Evolutionary conservation across 2,329 filamentous ascomycete genomes (phyloP), one percentile per base, ranked within the genome.

Genomic region (Calonectria ilicicola): DNA sequence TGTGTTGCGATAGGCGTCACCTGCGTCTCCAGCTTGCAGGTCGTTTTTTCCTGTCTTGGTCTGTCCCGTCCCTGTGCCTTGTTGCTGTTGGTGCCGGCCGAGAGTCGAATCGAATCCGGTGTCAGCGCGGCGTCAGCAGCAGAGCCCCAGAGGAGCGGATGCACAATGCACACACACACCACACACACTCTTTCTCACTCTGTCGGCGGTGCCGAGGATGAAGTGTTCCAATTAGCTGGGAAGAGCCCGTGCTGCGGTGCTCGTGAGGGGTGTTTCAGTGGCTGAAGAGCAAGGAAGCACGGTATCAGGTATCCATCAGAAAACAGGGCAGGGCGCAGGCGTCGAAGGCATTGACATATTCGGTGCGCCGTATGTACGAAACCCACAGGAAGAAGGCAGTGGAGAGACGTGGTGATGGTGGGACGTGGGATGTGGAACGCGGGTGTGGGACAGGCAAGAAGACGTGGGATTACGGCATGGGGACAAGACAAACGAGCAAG

Each of bases 151-250:
- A 32, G 53, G 42, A 35, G 44, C 35, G 32, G 51, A 38, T 29
- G 40, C 58, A 63, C 64, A 67, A 62, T 66, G 60, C 49, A 58
- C 49, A 70, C 23, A 27, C 40, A 35, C n/a, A n/a, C n/a, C n/a
- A n/a, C n/a, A n/a, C n/a, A n/a, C n/a, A n/a, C n/a, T n/a, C n/a
- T n/a, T n/a, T n/a, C n/a, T n/a, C n/a, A n/a, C 38, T 21, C 42
- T n/a, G 26, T 68, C 65, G 65, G 69, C 64, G 58, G 47, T 47
- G 40, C 65, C 46, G 65, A 69, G 47, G 26, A 58, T 60, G 65
- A 51, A 72, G 69, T 60, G 68, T 79, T 75, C 71, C 72, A 77
- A 76, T 74, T 64, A 71, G 69, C 73, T 72, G 74, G 74, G 69
- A 62, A 66, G 26, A 32, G 69, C 44, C 69, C 38, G 69, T 71